Conservation (phyloP, 129 eudicot genomes). For the Chrysanthemum makinoi region DNA sequence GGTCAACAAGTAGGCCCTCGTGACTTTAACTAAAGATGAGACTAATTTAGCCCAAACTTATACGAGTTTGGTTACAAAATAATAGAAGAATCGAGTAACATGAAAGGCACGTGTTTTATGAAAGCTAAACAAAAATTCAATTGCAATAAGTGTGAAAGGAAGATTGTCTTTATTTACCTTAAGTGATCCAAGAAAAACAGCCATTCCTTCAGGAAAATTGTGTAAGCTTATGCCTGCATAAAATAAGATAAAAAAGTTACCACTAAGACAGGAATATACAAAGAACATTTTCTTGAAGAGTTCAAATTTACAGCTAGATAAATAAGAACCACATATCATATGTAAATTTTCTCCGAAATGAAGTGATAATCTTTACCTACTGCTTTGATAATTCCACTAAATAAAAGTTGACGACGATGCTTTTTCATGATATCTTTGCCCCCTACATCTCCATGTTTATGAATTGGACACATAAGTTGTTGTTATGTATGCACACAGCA, state of each 20-base stretch:
- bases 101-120: not conserved
- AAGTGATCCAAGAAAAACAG: conserved; percentile 96
- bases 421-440: conserved; percentile 88
- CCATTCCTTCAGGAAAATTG: conserved; percentile 99
- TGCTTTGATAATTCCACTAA: conserved; percentile 94
- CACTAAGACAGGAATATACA: not conserved
- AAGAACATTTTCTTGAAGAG: conserved; percentile 2
- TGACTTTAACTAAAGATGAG: not conserved
- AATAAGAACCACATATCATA: not conserved
- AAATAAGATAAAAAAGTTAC: conserved; percentile 13
- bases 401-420: conserved; percentile 97
- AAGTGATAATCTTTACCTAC: conserved; percentile 50
- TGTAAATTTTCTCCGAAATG: not conserved
- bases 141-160: not conserved
- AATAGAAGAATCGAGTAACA: not conserved
- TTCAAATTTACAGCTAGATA: not conserved
- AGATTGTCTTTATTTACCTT: conserved; percentile 47
- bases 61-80: not conserved
- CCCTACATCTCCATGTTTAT: conserved; percentile 63
- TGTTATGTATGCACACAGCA: not conserved
- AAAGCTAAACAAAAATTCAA: not conserved
- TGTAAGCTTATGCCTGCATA: conserved; percentile 90
- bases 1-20: conserved; percentile 6
- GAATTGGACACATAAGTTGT: conserved; percentile 32
- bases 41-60: not conserved